These are phyloP conservation scores for Phytophthora hybrid DNA, from an alignment of 352 stramenopile genomes.

Conservation along the genomic window DNA sequence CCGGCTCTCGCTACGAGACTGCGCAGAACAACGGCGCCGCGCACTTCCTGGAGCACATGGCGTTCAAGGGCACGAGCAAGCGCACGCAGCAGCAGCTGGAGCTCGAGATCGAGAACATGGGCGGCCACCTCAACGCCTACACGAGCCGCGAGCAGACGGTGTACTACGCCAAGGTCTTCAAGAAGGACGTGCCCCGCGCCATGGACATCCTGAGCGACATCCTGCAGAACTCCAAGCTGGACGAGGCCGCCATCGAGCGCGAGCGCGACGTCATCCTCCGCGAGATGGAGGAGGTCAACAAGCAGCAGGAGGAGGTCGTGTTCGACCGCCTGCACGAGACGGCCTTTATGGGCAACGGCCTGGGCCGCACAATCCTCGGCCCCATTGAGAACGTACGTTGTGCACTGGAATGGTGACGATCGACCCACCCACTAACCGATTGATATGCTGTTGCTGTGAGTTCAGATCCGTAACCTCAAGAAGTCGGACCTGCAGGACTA, in stretches of 20 bases:
- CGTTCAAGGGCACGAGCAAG: constrained; percentile 99
- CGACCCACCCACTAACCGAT: constrained; percentile 6
- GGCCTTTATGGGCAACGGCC: constrained; percentile 97
- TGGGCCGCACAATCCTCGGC: constrained; percentile 99
- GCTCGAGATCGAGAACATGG: constrained; percentile 99
- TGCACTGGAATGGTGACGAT: too few relatives aligned
- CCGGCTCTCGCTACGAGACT: constrained; percentile 98
- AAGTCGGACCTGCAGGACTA: constrained; percentile 97
- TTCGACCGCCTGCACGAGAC: constrained; percentile 99
- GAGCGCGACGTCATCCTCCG: constrained; percentile 99
- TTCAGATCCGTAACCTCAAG: constrained; percentile 92
- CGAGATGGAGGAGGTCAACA: constrained; percentile 99
- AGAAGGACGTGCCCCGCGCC: constrained; percentile 97
- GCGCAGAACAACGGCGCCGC: constrained; percentile 98
- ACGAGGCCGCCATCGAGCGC: constrained; percentile 95
- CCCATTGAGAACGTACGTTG: constrained; percentile 97
- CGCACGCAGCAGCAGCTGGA: constrained; percentile 99
- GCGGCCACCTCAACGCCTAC: constrained; percentile 99
- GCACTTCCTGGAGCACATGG: constrained; percentile 99
- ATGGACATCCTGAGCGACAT: constrained; percentile 99
- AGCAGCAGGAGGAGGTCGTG: constrained; percentile 98
- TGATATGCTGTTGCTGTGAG: constrained; percentile 12
- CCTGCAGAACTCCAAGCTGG: constrained; percentile 98
- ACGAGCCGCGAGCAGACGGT: constrained; percentile 99
- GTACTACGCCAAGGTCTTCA: constrained; percentile 99